Evolutionary conservation across 164 flowering plant genomes (phyloP), one percentile per base, ranked within the genome.

Genomic region (Magnolia kwangsiensis): DNA sequence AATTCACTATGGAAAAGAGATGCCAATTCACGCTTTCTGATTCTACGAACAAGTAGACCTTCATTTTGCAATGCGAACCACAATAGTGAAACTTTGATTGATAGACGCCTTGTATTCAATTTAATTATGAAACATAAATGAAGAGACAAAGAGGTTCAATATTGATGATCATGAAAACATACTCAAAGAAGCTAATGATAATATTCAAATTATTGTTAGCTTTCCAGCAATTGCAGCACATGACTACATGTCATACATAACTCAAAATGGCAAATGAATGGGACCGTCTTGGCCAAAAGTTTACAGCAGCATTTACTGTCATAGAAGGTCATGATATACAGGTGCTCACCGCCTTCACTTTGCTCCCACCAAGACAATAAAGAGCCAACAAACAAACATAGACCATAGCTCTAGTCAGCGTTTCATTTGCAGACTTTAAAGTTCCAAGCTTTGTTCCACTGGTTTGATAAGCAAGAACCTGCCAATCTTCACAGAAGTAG

Each of bases 301-400:
- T 55, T 55, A 16, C 61, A 55, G 61, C 18, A 55, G 61, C 55
- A 70, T 50, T 11, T 70, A 67, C 24, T 24, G 18, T 11, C 18
- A 14, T 11, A 67, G 18, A 67, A 31, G 16, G 20, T 70, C 18
- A 55, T 70, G 72, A 18, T 51, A 55, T 55, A 14, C 37, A 72
- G 76, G 69, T 81, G 64, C 94, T 86, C 83, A 93, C 99, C 49
- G 97, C 88, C 75, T 93, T 96, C 63, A 96, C 99, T 90, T 92
- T 96, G 88, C 85, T 90, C 82, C 99, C 99, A 76, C 99, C 99
- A 75, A 96, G 96, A 80, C 84, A 87, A 84, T 93, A 93, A 71
- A 96, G 84, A 74, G 97, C 85, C 88, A 96, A n/a, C 80, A 93
- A 85, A 77, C 97, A 93, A 79, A 96, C 75, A 85, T 96, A 96